Percentiles rank a stretch among this genome's conserved stretches.
Evolutionary conservation across 768 basidiomycete species (phyloP).

Genomic region (Obba rivulosa): DNA sequence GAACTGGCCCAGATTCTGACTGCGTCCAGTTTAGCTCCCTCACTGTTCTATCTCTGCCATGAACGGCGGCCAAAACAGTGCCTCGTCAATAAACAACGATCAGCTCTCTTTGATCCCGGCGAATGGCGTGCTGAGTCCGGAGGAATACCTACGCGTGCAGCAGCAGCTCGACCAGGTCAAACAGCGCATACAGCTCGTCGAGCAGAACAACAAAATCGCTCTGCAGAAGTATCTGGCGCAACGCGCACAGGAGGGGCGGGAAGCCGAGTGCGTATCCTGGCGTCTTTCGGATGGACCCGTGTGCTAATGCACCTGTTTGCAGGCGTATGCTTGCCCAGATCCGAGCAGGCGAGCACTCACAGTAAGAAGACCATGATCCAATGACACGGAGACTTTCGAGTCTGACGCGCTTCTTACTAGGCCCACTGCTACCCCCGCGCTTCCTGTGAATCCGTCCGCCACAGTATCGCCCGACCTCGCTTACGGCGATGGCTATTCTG

Average conservation of each 20-base stretch:
- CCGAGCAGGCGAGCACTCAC: neutral
- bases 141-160: conserved; percentile 20
- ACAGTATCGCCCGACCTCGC: too few species aligned
- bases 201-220: conserved; percentile 30
- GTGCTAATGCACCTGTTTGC: neutral
- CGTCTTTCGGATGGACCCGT: neutral
- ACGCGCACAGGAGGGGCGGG: conserved; percentile 31
- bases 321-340: conserved; percentile 2
- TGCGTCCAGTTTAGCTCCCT: too few species aligned
- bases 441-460: too few species aligned
- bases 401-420: neutral
- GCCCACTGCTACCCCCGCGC: neutral
- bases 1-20: too few species aligned
- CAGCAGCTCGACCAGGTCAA: conserved; percentile 13
- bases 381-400: neutral
- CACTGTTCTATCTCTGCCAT: conserved; percentile 5
- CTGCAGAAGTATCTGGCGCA: conserved; percentile 1
- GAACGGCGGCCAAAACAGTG: conserved; percentile 11
- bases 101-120: conserved; percentile 1
- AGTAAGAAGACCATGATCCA: neutral
- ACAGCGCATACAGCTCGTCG: conserved; percentile 24
- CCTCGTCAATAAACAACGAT: neutral
- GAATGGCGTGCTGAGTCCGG: conserved; percentile 13
- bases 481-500: too few species aligned
- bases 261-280: conserved; percentile 35